Evolutionary conservation across 163 green algal genomes (phyloP), one percentile per base, ranked within the genome.

Genomic region (Scenedesmus sp.): DNA sequence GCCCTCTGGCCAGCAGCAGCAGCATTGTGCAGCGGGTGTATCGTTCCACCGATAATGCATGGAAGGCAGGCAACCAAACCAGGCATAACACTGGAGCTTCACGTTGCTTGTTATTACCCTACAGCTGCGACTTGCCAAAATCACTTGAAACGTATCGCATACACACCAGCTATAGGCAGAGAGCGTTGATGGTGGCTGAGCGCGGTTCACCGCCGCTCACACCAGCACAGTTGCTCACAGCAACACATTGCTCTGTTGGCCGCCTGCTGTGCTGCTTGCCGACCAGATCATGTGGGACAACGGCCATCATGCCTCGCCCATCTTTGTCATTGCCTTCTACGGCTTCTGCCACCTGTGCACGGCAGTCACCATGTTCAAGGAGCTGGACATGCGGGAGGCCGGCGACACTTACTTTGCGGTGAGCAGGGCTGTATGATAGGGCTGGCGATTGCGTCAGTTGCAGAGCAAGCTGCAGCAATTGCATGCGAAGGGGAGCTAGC

Each of bases 251-350:
- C 10, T 16, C 23, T 52, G 23, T 4, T 18, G 5, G 12, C 1
- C 7, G 18, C 23, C 12, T 79, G 70, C 70, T 52, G 70, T 79
- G 20, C 18, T 79, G 70, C 23, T 52, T 5, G 4, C 66, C 12
- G 18, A 15, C 70, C 90, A 93, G 90, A 93, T 93, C 84, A 93
- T 93, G 90, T 93, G 90, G 90, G 83, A 91, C 76, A 93, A 91
- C 66, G 90, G 90, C 60, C 18, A 85, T 85, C 60, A 84, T 5
- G 85, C 86, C 12, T 62, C 76, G 6, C 85, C 85, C 18, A 59
- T 93, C 46, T 84, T 84, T 56, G 64, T 93, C 52, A 62, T 91
- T 20, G 76, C 77, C 62, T 91, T 88, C 85, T 93, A 93, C 60
- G 76, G n/a, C n/a, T 84, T 93, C 52, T 62, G 55, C 23, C 90